Base-by-base conservation (phyloP, 1,284 basidiomycete genomes). In the Cronartium quercuum region DNA sequence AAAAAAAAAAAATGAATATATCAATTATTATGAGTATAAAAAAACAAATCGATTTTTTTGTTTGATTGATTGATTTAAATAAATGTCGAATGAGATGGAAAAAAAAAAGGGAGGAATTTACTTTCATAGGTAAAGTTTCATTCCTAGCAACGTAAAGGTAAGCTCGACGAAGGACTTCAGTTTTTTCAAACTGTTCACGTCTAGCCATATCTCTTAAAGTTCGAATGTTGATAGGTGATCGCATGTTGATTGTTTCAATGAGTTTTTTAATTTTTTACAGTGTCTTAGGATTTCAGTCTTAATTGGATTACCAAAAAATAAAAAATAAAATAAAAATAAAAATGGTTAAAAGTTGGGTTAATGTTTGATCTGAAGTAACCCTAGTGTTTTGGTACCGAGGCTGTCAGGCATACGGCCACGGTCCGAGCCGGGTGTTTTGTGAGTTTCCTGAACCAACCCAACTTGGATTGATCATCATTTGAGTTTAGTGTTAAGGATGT, bases 151-250 rank as follows among this genome's bases (percentile, higher is more conserved):
- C 64, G 35, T 74, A 74, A 12, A 74, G 57, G 38, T 74, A 74
- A 21, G 71, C 63, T 35, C 64, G 40, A 37, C 71, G 24, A 29
- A 74, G 35, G 12, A 74, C 12, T 41, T 74, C 71, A 34, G 71
- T 74, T 15, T 41, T 66, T 15, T 44, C 64, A 37, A 74, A 74
- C 18, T 66, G 5, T n/a, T 74, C 64, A 29, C 71, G 44, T 60
- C 71, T 29, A 6, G 64, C 51, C 38, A 74, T 66, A 34, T 74
- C 71, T 42, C 71, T 37, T 15, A 74, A 24, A n/a, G 64, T 74
- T 42, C 71, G n/a, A 58, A 74, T 74, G 64, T 74, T 74, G 64
- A 74, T 74, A 2, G 69, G 69, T 42, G 69, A 73, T 21, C 69
- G 60, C 69, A 73, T 71, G n/a, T 29, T 66, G 61, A 37, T 12